Conservation (phyloP, 2,329 filamentous ascomycete genomes). For the Rutstroemia sp. region DNA sequence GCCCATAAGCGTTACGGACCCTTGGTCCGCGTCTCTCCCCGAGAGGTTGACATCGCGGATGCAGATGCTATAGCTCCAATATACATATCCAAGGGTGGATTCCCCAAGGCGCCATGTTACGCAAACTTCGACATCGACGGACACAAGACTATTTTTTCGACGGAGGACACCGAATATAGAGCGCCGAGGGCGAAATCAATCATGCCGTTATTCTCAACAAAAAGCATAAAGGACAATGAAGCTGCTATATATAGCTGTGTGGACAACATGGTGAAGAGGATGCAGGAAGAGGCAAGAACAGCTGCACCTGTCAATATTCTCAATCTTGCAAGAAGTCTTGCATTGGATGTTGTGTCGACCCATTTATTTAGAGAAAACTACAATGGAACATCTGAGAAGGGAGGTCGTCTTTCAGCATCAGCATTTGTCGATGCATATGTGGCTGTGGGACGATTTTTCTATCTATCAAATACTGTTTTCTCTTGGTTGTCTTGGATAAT, state of each 20-base stretch:
- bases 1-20: constrained; percentile 28
- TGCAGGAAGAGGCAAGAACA: constrained; percentile 31
- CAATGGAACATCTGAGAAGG: constrained; percentile 32
- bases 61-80: constrained; percentile 35
- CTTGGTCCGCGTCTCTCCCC: constrained; percentile 29
- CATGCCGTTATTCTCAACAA: constrained; percentile 40
- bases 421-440: constrained; percentile 48
- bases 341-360: constrained; percentile 45
- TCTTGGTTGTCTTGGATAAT: constrained; percentile 27
- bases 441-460: constrained; percentile 46
- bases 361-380: constrained; percentile 47
- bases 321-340: constrained; percentile 40
- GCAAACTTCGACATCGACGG: constrained; percentile 50
- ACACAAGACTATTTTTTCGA: constrained; percentile 46
- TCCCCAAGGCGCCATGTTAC: constrained; percentile 44
- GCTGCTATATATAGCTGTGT: constrained; percentile 35
- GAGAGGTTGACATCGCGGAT: constrained; percentile 31
- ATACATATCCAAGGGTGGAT: constrained; percentile 45
- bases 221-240: constrained; percentile 35
- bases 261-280: constrained; percentile 34
- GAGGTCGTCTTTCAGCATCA: constrained; percentile 34
- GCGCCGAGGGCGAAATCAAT: constrained; percentile 42
- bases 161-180: constrained; percentile 34
- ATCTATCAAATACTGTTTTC: constrained; percentile 38
- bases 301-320: constrained; percentile 39